Evolutionary conservation across 345 rosid genomes (phyloP).

Genomic region (Cardamine occulta): DNA sequence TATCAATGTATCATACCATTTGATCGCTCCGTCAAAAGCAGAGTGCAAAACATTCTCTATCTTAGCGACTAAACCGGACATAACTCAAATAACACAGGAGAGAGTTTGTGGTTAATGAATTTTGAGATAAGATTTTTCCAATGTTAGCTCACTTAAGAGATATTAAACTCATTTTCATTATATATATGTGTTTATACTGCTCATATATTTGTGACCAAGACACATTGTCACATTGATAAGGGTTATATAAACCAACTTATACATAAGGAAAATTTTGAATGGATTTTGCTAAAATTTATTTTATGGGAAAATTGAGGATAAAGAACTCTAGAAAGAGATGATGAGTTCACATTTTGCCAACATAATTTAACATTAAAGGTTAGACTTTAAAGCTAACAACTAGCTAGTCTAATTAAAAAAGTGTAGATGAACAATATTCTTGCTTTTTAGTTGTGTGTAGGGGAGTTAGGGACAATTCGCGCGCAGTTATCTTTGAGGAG

Average conservation of each 20-base stretch:
- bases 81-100: too few relatives aligned
- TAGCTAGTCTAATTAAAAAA: neutral
- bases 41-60: too few relatives aligned
- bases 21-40: too few relatives aligned
- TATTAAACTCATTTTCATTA: neutral
- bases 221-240: too few relatives aligned
- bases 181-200: neutral
- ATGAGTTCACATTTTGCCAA: neutral
- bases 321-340: neutral
- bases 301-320: neutral
- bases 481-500: slow-evolving; percentile 23
- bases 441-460: neutral
- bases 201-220: neutral
- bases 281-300: neutral
- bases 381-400: neutral
- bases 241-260: too few relatives aligned
- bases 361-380: neutral
- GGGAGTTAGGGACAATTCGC: neutral
- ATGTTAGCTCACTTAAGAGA: neutral
- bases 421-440: neutral
- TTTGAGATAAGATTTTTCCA: neutral
- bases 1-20: too few relatives aligned
- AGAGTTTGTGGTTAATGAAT: neutral
- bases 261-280: neutral
- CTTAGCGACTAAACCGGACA: too few relatives aligned